These are phyloP conservation scores for Citrus sinensis DNA, from an alignment of 345 rosid genomes.

Conservation along the genomic window DNA sequence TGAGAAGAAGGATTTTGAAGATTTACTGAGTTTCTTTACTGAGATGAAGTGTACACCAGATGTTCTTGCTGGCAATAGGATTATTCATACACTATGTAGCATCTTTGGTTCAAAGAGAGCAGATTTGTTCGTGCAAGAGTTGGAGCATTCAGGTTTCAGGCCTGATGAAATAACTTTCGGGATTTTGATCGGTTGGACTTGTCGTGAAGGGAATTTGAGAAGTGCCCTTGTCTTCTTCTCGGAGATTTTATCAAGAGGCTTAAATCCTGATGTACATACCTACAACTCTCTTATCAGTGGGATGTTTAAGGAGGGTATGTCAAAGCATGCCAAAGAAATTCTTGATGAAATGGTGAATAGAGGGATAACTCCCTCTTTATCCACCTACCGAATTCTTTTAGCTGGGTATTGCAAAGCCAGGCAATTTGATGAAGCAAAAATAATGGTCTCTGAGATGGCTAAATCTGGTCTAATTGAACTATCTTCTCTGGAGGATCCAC, in stretches of 20 bases:
- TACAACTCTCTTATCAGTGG: slow-evolving; percentile 61
- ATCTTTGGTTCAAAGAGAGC: slow-evolving; percentile 55
- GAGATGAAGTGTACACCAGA: slow-evolving; percentile 44
- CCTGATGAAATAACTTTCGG: slow-evolving; percentile 62
- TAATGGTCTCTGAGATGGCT: slow-evolving; percentile 47
- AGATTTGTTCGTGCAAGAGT: slow-evolving; percentile 45
- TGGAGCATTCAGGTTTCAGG: slow-evolving; percentile 54
- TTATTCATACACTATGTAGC: slow-evolving; percentile 46
- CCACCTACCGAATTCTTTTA: slow-evolving; percentile 51
- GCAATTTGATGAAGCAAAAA: slow-evolving; percentile 59
- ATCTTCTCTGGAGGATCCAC: slow-evolving; percentile 50
- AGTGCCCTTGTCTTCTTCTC: slow-evolving; percentile 46
- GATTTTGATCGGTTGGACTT: slow-evolving; percentile 68
- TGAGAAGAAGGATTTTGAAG: slow-evolving; percentile 75
- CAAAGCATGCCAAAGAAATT: slow-evolving; percentile 44
- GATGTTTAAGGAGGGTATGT: slow-evolving; percentile 51
- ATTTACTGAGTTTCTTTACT: slow-evolving; percentile 47
- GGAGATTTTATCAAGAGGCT: slow-evolving; percentile 50
- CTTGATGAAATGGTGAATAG: slow-evolving; percentile 60
- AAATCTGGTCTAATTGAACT: slow-evolving; percentile 42
- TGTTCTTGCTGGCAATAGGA: slow-evolving; percentile 53
- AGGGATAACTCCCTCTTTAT: slow-evolving; percentile 32
- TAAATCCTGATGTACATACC: slow-evolving; percentile 45
- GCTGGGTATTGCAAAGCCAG: slow-evolving; percentile 77
- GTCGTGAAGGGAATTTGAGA: slow-evolving; percentile 53